phyloP scores from a whole-genome alignment of 164 flowering plant genomes.

The Vitis rotundifolia region DNA sequence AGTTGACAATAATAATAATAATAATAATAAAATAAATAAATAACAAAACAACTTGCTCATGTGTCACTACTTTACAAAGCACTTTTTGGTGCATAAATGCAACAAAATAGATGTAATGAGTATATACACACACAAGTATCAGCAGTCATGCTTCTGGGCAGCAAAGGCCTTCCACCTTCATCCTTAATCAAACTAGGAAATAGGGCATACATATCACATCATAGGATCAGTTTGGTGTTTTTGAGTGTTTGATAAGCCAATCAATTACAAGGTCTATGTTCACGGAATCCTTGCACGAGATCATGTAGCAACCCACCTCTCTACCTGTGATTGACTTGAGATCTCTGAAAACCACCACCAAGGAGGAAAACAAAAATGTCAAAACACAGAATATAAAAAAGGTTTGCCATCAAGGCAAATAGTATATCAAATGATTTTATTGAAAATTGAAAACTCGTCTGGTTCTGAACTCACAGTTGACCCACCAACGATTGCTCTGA shows the following conservation, averaged over 20 bases:
- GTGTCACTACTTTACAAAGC: constrained; percentile 3
- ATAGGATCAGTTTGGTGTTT: constrained; percentile 46
- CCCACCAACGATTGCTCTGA: constrained; percentile 84
- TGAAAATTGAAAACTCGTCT: not conserved
- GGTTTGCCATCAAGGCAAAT: not conserved
- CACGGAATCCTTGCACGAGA: constrained; percentile 81
- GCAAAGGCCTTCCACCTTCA: not conserved
- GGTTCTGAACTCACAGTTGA: constrained; percentile 66
- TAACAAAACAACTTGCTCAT: not conserved
- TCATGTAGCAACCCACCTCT: constrained; percentile 91
- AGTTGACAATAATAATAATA: no score
- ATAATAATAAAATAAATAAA: not conserved
- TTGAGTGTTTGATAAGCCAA: constrained; percentile 92
- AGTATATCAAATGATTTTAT: not conserved
- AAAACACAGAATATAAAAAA: not conserved
- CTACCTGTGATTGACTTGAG: constrained; percentile 61
- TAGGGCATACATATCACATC: not conserved
- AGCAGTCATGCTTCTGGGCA: not conserved
- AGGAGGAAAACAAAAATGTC: not conserved
- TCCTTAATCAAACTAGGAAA: not conserved
- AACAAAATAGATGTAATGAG: not conserved
- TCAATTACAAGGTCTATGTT: constrained; percentile 78
- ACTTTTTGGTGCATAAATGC: not conserved
- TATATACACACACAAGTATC: no score
- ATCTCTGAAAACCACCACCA: constrained; percentile 40